Percentiles rank a stretch among this genome's conserved stretches.
phyloP scores from a whole-genome alignment of 176 grass and related monocot genomes.

The Musa beccarii region DNA sequence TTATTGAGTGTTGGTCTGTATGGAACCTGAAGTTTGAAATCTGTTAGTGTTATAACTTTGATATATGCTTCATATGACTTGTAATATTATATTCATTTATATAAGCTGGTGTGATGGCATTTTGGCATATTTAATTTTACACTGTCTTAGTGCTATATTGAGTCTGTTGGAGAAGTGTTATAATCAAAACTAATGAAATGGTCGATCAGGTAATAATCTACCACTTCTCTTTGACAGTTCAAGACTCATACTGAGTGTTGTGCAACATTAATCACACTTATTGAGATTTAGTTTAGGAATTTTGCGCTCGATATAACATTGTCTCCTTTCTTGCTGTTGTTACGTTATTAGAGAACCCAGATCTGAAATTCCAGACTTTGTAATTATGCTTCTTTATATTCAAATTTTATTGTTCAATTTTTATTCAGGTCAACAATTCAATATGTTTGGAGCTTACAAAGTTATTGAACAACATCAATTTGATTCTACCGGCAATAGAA shows the following conservation, averaged over 20 bases:
- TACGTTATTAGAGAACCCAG: not conserved
- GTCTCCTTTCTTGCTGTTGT: not conserved
- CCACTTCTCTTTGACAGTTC: not conserved
- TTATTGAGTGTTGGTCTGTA: not conserved
- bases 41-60: not conserved
- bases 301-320: not conserved
- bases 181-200: not conserved
- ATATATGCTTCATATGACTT: not conserved
- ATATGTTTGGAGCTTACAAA: constrained; percentile 57
- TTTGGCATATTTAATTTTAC: not conserved
- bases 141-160: not conserved
- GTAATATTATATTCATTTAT: not conserved
- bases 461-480: constrained; percentile 53
- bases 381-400: not conserved
- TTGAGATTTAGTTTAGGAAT: not conserved
- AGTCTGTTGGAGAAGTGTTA: not conserved
- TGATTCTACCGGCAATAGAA: constrained; percentile 84
- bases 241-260: not conserved
- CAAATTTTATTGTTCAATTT: not conserved
- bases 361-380: not conserved
- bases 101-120: not conserved
- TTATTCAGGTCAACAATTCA: constrained; percentile 56
- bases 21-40: not conserved
- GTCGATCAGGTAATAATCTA: not conserved
- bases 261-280: not conserved